Evolutionary conservation across 148 eudicot genomes (phyloP), one percentile per base, ranked within the genome.

Genomic region (Limonium bicolor): DNA sequence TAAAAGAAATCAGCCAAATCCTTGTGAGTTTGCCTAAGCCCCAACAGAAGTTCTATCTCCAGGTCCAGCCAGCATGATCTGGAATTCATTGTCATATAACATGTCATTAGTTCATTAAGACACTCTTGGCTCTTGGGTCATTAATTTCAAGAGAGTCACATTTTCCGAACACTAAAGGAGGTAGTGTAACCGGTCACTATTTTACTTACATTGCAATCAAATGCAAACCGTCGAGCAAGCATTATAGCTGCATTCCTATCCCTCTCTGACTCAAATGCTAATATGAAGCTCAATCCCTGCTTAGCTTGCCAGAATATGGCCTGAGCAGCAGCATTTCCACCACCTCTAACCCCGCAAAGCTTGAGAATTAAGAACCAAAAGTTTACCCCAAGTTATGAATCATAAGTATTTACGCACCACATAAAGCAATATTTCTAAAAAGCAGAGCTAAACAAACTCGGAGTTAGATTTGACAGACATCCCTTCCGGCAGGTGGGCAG

Each of bases 131-230:
- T n/a, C n/a, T n/a, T n/a, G n/a, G n/a, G n/a, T n/a, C n/a, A n/a
- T n/a, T n/a, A n/a, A n/a, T n/a, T n/a, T n/a, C n/a, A n/a, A n/a
- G n/a, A n/a, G n/a, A n/a, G n/a, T n/a, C n/a, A n/a, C n/a, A n/a
- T n/a, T n/a, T n/a, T n/a, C n/a, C n/a, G 45, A 41, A 41, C 11
- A 11, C 25, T 41, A 18, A 25, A 1, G n/a, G 27, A 2, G 12
- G 2, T 11, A 17, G 4, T 43, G 11, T 23, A 20, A 31, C 19
- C 5, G 48, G 1, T 43, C 25, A 65, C n/a, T n/a, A n/a, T n/a
- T n/a, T n/a, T n/a, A n/a, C 95, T 92, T 73, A 92, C 99, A 55
- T 92, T 92, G 54, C 99, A 85, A 66, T 92, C 95, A 17, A 80
- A 85, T 13, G 99, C 99, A 63, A 92, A 85, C 34, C 99, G 71